Base-by-base conservation (phyloP, 2,329 filamentous ascomycete species). In the Bisporella sp. region DNA sequence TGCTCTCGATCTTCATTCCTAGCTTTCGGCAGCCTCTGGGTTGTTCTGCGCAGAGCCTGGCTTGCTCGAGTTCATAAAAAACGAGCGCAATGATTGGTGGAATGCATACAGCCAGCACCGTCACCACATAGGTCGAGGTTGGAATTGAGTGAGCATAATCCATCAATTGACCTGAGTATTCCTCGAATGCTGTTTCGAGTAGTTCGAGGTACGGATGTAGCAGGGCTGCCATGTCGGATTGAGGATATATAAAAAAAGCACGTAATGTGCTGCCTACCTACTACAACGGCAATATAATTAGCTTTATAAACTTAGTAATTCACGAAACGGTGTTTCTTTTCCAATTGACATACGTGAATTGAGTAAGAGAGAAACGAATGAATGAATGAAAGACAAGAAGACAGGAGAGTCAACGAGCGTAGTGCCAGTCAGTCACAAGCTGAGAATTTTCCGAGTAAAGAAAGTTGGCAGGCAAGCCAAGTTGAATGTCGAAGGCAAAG, bases 11-110 rank as follows among this genome's bases (percentile, higher is more conserved):
- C 55, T 66, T 66, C 39, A 79, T 61, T 12, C 77, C 77, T 9
- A 82, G 60, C 59, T 72, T 77, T 47, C 71, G 68, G 58, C 78
- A 81, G 50, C 78, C 78, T 52, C 64, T 66, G 0, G 72, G 72
- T n/a, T 68, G 51, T 32, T 66, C 61, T 5, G 63, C 60, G 5
- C 54, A 52, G n/a, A 61, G 53, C 46, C 59, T 57, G 6, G 63
- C 59, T 41, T 62, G 57, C 46, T 63, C 60, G 46, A 55, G 54
- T 53, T 65, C 62, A 55, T 65, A 66, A 43, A 65, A 57, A 28
- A 59, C 51, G 7, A 67, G 59, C 32, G 61, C 59, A 41, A 66
- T 56, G 46, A 67, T 57, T 13, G 61, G 62, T 31, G 59, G 61
- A 47, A 62, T 54, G 53, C 64, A 66, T 41, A 67, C 58, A 43